These are phyloP conservation scores for Coemansia sp. DNA, from an alignment of 192 early-diverging fungal genomes.

Conservation along the genomic window DNA sequence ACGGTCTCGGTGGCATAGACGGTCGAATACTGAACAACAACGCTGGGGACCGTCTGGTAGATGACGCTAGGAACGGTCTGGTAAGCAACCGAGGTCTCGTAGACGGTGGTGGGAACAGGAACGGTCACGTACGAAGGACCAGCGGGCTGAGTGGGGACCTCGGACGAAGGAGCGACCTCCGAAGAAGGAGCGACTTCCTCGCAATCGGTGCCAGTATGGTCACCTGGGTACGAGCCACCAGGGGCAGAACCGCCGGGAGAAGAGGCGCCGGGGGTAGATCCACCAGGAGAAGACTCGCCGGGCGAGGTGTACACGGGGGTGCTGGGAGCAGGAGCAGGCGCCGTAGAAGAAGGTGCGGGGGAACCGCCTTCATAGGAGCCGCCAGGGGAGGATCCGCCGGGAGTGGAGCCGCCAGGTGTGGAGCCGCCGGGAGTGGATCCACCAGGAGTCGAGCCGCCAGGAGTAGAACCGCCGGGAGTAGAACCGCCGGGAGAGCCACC, in stretches of 20 bases:
- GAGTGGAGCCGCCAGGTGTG: neutral
- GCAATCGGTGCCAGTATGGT: conserved; percentile 1
- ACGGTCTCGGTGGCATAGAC: conserved; percentile 28
- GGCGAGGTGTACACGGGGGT: conserved; percentile 9
- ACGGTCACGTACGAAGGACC: conserved; percentile 20
- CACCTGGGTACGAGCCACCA: conserved; percentile 13
- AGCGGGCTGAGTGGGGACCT: neutral
- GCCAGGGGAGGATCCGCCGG: conserved; percentile 20
- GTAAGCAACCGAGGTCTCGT: conserved; percentile 25
- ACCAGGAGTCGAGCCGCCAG: conserved; percentile 1
- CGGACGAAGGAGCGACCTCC: conserved; percentile 7
- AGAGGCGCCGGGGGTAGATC: conserved; percentile 5
- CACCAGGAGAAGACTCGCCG: conserved; percentile 6
- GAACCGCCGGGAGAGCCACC: conserved; percentile 11
- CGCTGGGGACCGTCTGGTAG: conserved; percentile 39
- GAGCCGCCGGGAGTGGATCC: neutral
- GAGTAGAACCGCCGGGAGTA: neutral
- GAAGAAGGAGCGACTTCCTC: neutral
- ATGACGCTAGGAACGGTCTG: conserved; percentile 40
- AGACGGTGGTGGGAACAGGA: conserved; percentile 27
- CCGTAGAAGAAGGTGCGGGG: neutral
- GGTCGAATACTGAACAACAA: conserved; percentile 30
- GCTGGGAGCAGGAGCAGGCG: neutral
- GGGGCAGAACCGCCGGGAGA: conserved; percentile 17
- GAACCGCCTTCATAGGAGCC: neutral